Evolutionary conservation across 2,329 filamentous ascomycete genomes (phyloP).

Genomic region (Diplodia seriata): DNA sequence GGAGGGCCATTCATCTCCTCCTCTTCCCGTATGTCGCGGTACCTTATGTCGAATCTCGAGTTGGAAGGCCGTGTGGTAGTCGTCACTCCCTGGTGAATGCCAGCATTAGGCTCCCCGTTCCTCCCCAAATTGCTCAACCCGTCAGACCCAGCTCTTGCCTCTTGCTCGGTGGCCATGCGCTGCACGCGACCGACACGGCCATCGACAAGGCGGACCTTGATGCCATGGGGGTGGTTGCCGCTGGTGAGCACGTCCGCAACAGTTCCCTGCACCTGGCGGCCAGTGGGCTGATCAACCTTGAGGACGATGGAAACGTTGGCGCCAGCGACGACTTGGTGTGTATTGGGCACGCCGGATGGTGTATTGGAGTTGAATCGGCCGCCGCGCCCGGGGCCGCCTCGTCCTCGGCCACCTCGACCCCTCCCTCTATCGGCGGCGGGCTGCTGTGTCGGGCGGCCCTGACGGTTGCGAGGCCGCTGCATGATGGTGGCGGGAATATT

Average conservation of each 20-base stretch:
- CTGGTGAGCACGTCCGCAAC: conserved; percentile 73
- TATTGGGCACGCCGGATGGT: conserved; percentile 39
- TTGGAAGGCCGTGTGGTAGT: neutral
- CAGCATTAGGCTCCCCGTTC: conserved; percentile 37
- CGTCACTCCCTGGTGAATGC: neutral
- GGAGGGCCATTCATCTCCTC: conserved; percentile 26
- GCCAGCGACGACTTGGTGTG: conserved; percentile 63
- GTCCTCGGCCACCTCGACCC: conserved; percentile 25
- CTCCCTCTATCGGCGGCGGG: conserved; percentile 17
- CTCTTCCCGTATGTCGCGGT: conserved; percentile 32
- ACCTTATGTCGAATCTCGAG: conserved; percentile 30
- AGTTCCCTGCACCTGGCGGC: conserved; percentile 70
- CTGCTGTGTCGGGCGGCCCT: conserved; percentile 19
- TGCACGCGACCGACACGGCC: conserved; percentile 79
- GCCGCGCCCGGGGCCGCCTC: conserved; percentile 8
- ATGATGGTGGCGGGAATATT: neutral
- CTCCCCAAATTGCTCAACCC: conserved; percentile 39
- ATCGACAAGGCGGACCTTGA: conserved; percentile 77
- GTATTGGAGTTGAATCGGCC: conserved; percentile 14
- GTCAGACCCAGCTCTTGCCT: conserved; percentile 39
- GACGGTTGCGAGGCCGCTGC: conserved; percentile 29
- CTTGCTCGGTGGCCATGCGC: conserved; percentile 54
- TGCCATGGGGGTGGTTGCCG: conserved; percentile 77
- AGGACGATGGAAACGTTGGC: conserved; percentile 74
- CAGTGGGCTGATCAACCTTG: conserved; percentile 78